These are phyloP conservation scores for Asclepias syriaca DNA, from an alignment of 257 asterid genomes.

Conservation along the genomic window DNA sequence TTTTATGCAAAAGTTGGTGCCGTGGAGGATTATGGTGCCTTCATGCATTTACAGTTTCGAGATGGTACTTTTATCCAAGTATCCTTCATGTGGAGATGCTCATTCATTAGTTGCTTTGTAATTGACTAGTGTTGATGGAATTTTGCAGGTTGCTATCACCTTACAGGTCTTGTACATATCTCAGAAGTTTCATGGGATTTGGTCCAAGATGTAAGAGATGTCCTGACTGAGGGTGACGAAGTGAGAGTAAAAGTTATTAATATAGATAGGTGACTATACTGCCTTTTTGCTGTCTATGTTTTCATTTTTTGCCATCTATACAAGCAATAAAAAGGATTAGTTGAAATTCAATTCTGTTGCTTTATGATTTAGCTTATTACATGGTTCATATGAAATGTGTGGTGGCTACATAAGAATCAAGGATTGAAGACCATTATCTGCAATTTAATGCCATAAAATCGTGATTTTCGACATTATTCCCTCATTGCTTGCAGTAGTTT, in stretches of 20 bases:
- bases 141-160: constrained; percentile 63
- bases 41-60: constrained; percentile 69
- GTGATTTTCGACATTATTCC: too few relatives aligned
- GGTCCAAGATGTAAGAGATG: constrained; percentile 80
- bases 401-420: background rate
- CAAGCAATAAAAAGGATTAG: background rate
- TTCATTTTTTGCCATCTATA: background rate
- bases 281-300: background rate
- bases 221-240: constrained; percentile 70
- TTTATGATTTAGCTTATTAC: background rate
- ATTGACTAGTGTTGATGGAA: background rate
- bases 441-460: background rate
- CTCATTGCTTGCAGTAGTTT: background rate
- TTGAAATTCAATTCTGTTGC: background rate
- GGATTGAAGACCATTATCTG: background rate
- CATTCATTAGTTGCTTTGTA: background rate
- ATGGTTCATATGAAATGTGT: background rate
- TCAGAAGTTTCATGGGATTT: constrained; percentile 99
- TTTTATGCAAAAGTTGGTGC: constrained; percentile 72
- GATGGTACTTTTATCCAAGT: constrained; percentile 53
- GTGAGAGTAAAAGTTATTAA: constrained; percentile 68
- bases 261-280: constrained; percentile 61
- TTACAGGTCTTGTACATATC: constrained; percentile 89
- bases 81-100: background rate
- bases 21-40: constrained; percentile 95